Evolutionary conservation across 164 flowering plant species (phyloP), one percentile per base, ranked within the genome.

Genomic region (Vitis amurensis): DNA sequence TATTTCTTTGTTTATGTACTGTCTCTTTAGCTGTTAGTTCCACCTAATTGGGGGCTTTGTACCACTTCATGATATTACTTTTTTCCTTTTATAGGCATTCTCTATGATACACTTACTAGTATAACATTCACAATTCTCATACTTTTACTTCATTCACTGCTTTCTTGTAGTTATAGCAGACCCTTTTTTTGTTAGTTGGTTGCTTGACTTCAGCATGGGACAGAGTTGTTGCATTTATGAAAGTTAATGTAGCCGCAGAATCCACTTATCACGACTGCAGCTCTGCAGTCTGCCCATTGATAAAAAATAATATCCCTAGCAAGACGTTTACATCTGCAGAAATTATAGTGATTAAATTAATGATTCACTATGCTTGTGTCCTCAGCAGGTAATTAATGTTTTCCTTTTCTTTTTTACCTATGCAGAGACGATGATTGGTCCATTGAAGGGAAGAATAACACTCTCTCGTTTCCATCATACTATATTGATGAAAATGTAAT

Each of bases 401-500:
- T 37, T 10, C 19, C 29, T 66, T 15, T 61, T 55, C 49, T 52
- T 7, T 63, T 68, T 67, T 60, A 49, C 73, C 56, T 55, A 55
- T 89, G 91, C 94, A 93, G 99, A 83, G 97, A 89, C 69, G 92
- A 92, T 69, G 97, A 91, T 72, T 96, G 99, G 99, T 73, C 77
- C 74, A 72, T 91, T 76, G 94, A 93, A 71, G 99, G 86, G 79
- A 85, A 79, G 74, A 85, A 78, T 63, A 90, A 88, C 75, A 87
- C 96, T 8, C 86, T 93, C 49, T 90, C 97, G 7, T 90, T 93
- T 82, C 99, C 99, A 58, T 91, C 98, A 67, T 93, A 93, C 82
- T 96, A 96, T 74, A 96, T 96, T 78, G 95, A 96, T 84, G 99
- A 93, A 88, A 88, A 93, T 91, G 99, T 93, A 86, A 85, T 78